Base-by-base conservation (phyloP, 257 asterid genomes). In the Craterostigma plantagineum region DNA sequence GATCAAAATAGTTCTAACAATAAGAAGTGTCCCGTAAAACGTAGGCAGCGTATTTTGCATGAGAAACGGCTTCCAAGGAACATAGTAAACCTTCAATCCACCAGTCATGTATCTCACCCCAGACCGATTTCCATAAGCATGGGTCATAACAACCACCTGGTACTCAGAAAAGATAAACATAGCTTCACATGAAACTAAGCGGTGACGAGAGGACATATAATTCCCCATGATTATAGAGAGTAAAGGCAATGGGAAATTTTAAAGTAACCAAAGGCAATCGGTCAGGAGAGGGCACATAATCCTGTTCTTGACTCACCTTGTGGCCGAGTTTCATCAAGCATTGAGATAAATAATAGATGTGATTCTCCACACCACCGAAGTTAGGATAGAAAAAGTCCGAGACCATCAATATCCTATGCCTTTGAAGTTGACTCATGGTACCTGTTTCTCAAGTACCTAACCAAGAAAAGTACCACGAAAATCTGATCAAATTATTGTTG, bases 51-150 rank as follows among this genome's bases (percentile, higher is more conserved):
- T 79, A 48, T 83, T 90, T 67, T 90, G 95, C 98, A 83, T 65
- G 11, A 82, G 62, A 62, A 82, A 82, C 1, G 98, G 91, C 51
- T 64, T 79, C 95, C 95, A 82, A 0, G 98, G 94, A 12, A 90
- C 77, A 10, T 90, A 90, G 56, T 90, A 90, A 51, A 79, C 91
- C 69, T 90, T 90, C 69, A 90, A 63, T 34, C 95, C 92, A 34
- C 78, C 63, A 3, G 95, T 83, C 95, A 83, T 83, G 57, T 90
- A 90, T 60, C 95, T 73, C 61, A 90, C 95, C 44, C 94, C 94
- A 3, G 92, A 79, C 42, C 98, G 83, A 53, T 72, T 77, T 55
- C 62, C 59, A 52, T 90, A 90, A 49, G 95, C 93, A 58, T 90
- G 98, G 45, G 93, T 83, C 98, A 90, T 68, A 44, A 90, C 91